Percentiles rank a stretch among this genome's conserved stretches.
phyloP scores from a whole-genome alignment of 2,329 filamentous ascomycete species.

The Daldinia sp. region DNA sequence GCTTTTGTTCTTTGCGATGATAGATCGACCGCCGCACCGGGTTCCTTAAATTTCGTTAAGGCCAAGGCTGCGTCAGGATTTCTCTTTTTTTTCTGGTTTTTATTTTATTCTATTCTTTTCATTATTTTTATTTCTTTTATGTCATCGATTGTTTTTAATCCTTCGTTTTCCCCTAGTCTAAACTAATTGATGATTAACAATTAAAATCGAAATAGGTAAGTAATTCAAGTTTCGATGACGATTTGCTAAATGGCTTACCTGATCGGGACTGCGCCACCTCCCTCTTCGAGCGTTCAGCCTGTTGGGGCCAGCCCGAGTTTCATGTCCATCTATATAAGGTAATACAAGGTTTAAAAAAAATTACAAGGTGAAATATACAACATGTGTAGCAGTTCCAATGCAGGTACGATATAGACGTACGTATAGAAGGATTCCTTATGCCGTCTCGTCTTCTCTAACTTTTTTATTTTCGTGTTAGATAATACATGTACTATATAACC shows the following conservation, averaged over 20 bases:
- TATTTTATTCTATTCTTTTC: too few species aligned
- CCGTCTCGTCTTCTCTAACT: not conserved
- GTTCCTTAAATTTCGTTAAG: not conserved
- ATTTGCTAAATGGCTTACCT: not conserved
- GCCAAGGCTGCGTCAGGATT: not conserved
- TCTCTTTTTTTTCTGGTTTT: too few species aligned
- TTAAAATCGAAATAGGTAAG: too few species aligned
- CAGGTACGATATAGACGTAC: too few species aligned
- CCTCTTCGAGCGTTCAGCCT: not conserved
- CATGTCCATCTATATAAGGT: not conserved
- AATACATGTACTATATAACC: not conserved
- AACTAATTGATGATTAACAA: too few species aligned
- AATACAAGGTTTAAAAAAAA: too few species aligned
- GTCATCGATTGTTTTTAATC: too few species aligned
- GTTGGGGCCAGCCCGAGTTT: not conserved
- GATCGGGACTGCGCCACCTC: constrained; percentile 8
- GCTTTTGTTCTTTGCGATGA: not conserved
- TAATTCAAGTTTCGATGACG: not conserved
- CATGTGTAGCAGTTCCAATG: too few species aligned
- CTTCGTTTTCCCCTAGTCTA: too few species aligned
- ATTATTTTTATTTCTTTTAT: too few species aligned
- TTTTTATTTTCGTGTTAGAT: not conserved
- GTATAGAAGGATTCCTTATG: not conserved
- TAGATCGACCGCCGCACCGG: not conserved
- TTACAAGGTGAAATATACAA: too few species aligned